Evolutionary conservation across 2,329 filamentous ascomycete genomes (phyloP), one percentile per base, ranked within the genome.

Genomic region (Pseudogymnoascus sp.): DNA sequence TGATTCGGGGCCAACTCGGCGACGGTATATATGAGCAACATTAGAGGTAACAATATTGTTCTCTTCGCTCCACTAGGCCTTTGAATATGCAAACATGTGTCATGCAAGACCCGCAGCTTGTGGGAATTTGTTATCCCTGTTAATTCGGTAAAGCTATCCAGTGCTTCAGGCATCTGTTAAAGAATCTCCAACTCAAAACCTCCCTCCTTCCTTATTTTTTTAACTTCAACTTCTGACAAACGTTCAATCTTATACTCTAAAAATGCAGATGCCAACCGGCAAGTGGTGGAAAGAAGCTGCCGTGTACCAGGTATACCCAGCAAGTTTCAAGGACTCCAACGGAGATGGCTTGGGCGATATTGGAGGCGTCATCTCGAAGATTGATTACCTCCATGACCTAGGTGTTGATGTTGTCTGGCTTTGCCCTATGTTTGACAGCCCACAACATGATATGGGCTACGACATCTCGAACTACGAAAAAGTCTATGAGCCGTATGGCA

Each of bases 371-470:
- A 80, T 82, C 16, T 79, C 79, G 57, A 83, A 85, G 65, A 75
- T 88, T 2, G 77, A 84, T 67, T 86, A 88, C 70, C 76, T 88
- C 37, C 75, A 82, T 67, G 74, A 75, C 3, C 74, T 89, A 0
- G 86, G 86, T 1, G 75, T 86, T 11, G 81, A 89, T 65, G 79
- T 85, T 3, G 75, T 90, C 59, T 89, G 86, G 86, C 73, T 86
- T 0, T 87, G 81, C 35, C 87, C 86, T 14, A 83, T 86, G 71
- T 86, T 83, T 67, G 81, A 85, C 62, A 82, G 79, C 3, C 86
- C 86, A 0, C 83, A 87, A 67, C 74, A 82, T 11, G 86, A 89
- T 66, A 87, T 88, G 85, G 86, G 85, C 30, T 89, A 89, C 68
- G 87, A 88, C 68, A 83, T 88, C 57, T 79, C 81, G 22, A 81